These are phyloP conservation scores for Stephania cephalantha DNA, from an alignment of 164 flowering plant genomes.

Conservation along the genomic window DNA sequence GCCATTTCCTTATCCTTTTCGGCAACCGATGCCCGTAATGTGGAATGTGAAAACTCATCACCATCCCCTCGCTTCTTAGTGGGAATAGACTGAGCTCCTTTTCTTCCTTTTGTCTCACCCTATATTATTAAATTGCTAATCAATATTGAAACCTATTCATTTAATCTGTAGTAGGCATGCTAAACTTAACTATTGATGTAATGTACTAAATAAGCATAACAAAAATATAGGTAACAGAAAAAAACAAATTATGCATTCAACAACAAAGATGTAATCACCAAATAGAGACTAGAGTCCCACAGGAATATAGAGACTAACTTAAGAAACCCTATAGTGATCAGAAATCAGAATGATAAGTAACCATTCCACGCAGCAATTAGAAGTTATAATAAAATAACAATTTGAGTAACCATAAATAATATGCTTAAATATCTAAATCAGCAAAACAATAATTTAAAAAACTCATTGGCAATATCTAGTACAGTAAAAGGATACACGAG, in stretches of 20 bases:
- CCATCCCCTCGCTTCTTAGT: slow-evolving; percentile 45
- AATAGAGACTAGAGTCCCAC: too few relatives aligned
- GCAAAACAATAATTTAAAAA: background rate
- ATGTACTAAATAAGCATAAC: background rate
- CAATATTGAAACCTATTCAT: slow-evolving; percentile 9
- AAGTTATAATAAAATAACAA: background rate
- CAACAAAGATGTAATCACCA: too few relatives aligned
- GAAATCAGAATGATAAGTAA: background rate
- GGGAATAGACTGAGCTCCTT: slow-evolving; percentile 51
- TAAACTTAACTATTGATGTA: background rate
- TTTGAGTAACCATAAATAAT: background rate
- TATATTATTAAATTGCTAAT: slow-evolving; percentile 26
- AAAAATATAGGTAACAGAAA: background rate
- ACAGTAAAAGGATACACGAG: too few relatives aligned
- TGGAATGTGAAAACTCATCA: slow-evolving; percentile 39
- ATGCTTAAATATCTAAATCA: background rate
- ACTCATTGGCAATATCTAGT: too few relatives aligned
- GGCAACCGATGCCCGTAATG: slow-evolving; percentile 36
- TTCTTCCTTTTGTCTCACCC: slow-evolving; percentile 48
- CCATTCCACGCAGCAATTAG: background rate
- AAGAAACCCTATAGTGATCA: background rate
- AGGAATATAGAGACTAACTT: too few relatives aligned
- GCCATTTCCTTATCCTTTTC: slow-evolving; percentile 67
- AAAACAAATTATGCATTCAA: background rate
- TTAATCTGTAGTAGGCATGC: background rate